Percentiles rank a stretch among this genome's conserved stretches.
Evolutionary conservation across 352 stramenopile genomes (phyloP).

Genomic region (Pseudoperonospora humuli): DNA sequence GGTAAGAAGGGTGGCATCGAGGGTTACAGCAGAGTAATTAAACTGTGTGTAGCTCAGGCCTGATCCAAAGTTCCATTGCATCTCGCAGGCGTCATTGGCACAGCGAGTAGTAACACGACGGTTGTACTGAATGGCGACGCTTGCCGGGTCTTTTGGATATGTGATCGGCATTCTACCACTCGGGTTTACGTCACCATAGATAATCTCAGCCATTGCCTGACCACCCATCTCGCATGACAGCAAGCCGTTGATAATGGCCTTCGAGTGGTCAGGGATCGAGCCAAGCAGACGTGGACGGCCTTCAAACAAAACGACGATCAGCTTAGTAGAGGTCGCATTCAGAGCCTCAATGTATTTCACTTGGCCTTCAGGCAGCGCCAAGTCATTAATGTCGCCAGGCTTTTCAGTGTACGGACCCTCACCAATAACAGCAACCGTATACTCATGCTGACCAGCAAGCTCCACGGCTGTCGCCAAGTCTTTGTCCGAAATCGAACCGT

Average conservation of each 20-base stretch:
- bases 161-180: constrained; percentile 74
- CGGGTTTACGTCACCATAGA: constrained; percentile 71
- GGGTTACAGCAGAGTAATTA: constrained; percentile 34
- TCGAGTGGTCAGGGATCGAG: constrained; percentile 34
- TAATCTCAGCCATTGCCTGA: constrained; percentile 73
- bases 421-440: constrained; percentile 74
- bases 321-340: constrained; percentile 51
- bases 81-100: constrained; percentile 34
- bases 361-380: constrained; percentile 54
- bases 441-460: constrained; percentile 33
- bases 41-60: constrained; percentile 66
- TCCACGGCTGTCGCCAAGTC: constrained; percentile 38
- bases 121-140: constrained; percentile 64
- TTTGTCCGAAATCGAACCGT: constrained; percentile 32
- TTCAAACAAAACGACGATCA: constrained; percentile 80
- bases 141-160: constrained; percentile 61
- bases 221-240: constrained; percentile 68
- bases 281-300: constrained; percentile 71
- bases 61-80: constrained; percentile 52
- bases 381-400: constrained; percentile 75
- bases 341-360: constrained; percentile 67
- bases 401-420: constrained; percentile 81
- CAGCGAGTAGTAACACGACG: constrained; percentile 44
- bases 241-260: constrained; percentile 64
- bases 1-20: constrained; percentile 34